phyloP scores from a whole-genome alignment of 1,284 basidiomycete genomes.

The Microbotryum scabiosae region DNA sequence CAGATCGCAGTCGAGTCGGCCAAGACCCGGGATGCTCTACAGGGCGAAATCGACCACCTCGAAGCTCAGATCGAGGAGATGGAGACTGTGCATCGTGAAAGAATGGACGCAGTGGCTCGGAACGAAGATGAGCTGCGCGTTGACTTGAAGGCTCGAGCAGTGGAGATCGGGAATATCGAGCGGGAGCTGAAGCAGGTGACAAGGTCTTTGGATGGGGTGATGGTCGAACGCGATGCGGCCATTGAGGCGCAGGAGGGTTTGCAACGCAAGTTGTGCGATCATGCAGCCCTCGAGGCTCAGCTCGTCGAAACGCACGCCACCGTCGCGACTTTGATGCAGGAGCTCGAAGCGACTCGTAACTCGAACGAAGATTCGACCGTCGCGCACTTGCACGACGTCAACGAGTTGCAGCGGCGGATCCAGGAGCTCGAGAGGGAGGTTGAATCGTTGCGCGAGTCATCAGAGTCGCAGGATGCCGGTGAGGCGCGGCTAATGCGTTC shows the following conservation, averaged over 20 bases:
- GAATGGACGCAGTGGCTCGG: no score
- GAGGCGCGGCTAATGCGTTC: slow-evolving; percentile 6
- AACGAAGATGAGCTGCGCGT: neutral
- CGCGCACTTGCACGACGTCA: slow-evolving; percentile 5
- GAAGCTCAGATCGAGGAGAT: neutral
- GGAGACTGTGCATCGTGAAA: no score
- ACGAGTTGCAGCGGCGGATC: slow-evolving; percentile 6
- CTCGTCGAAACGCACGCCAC: slow-evolving; percentile 2
- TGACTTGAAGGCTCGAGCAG: neutral
- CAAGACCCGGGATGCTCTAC: neutral
- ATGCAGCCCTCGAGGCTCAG: neutral
- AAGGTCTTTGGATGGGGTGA: neutral
- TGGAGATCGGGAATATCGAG: neutral
- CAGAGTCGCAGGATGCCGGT: neutral
- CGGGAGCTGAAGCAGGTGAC: neutral
- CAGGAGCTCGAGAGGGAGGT: slow-evolving; percentile 7
- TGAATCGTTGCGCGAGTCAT: slow-evolving; percentile 3
- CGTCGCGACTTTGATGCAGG: neutral
- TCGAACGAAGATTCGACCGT: slow-evolving; percentile 8
- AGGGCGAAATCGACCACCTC: neutral
- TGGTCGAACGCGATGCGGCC: no score
- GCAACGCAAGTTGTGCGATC: no score
- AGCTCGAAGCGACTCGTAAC: slow-evolving; percentile 13
- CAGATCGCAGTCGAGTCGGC: neutral
- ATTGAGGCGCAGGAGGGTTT: no score